Conservation (phyloP, 148 eudicot species). For the Fagopyrum tataricum region DNA sequence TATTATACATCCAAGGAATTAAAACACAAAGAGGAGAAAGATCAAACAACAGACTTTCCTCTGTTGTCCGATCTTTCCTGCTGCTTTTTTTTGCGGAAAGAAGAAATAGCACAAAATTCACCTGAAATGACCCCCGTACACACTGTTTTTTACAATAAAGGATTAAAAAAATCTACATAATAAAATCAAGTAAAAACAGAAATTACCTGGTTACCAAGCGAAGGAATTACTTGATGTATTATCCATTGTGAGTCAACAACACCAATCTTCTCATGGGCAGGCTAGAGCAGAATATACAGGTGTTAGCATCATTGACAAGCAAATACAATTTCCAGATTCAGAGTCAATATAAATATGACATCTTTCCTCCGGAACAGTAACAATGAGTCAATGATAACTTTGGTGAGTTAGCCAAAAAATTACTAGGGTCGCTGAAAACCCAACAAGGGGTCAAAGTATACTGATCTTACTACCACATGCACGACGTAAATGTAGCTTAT, state of each 20-base stretch:
- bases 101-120: neutral
- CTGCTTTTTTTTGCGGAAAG: neutral
- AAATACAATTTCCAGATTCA: neutral
- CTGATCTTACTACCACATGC: neutral
- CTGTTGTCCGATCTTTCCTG: no score
- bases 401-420: neutral
- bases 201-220: slow-evolving; percentile 44
- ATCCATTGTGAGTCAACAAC: slow-evolving; percentile 61
- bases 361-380: no score
- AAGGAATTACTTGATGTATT: slow-evolving; percentile 47
- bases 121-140: neutral
- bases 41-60: neutral
- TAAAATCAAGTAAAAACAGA: neutral
- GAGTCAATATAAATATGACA: neutral
- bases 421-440: neutral
- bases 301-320: neutral
- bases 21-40: no score
- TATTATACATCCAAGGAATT: no score
- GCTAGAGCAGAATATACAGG: slow-evolving; percentile 23
- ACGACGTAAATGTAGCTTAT: neutral
- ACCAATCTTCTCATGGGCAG: slow-evolving; percentile 59
- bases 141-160: neutral
- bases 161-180: neutral
- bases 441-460: neutral
- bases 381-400: no score